These are phyloP conservation scores for Neonectria sp. DNA, from an alignment of 2,329 filamentous ascomycete species.

Conservation along the genomic window DNA sequence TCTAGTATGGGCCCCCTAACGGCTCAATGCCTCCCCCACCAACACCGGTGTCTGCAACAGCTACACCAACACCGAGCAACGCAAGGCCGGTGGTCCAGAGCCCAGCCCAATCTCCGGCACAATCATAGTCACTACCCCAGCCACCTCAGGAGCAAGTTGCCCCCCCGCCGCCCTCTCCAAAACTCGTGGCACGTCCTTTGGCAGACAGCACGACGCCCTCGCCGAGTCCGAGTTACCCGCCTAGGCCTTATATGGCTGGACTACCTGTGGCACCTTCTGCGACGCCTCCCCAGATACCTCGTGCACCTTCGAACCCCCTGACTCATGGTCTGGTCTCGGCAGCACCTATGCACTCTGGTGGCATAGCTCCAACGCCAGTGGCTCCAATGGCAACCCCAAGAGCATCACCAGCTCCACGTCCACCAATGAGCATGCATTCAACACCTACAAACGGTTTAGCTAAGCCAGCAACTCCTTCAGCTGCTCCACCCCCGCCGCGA, in stretches of 20 bases:
- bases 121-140: slow-evolving; percentile 36
- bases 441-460: slow-evolving; percentile 36
- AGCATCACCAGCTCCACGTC: slow-evolving; percentile 46
- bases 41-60: slow-evolving; percentile 51
- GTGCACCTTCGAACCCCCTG: slow-evolving; percentile 42
- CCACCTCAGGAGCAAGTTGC: slow-evolving; percentile 32
- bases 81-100: slow-evolving; percentile 39
- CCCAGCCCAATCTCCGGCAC: slow-evolving; percentile 37
- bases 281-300: slow-evolving; percentile 39
- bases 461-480: slow-evolving; percentile 36
- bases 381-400: slow-evolving; percentile 40
- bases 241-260: slow-evolving; percentile 34
- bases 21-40: slow-evolving; percentile 71
- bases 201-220: slow-evolving; percentile 33
- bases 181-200: slow-evolving; percentile 34
- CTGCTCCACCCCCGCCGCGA: slow-evolving; percentile 39
- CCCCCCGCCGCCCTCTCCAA: slow-evolving; percentile 31
- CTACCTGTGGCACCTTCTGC: slow-evolving; percentile 40
- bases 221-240: slow-evolving; percentile 38
- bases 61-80: slow-evolving; percentile 40
- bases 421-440: slow-evolving; percentile 32
- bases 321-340: slow-evolving; percentile 22
- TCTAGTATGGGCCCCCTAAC: slow-evolving; percentile 77
- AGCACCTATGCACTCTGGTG: slow-evolving; percentile 36
- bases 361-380: slow-evolving; percentile 45